Base-by-base conservation (phyloP, 805 yeast genomes). In the Candida maesae region DNA sequence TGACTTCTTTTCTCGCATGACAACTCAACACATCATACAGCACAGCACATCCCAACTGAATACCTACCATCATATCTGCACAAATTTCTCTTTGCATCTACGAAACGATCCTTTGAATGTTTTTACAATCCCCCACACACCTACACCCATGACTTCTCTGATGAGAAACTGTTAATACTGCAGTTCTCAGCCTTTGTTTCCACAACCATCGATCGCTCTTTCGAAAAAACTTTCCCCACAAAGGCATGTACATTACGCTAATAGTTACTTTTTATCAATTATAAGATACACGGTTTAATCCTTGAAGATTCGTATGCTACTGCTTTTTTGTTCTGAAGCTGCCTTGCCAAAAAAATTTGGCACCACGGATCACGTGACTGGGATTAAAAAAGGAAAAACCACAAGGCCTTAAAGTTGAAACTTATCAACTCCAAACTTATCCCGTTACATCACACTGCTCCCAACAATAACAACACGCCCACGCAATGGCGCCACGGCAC, bases 31-130 rank as follows among this genome's bases (percentile, higher is more conserved):
- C 24, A 10, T n/a, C 33, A 11, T 24, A 33, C 23, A 16, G 18
- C 35, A 33, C 38, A 18, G n/a, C n/a, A 26, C 29, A 7, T 26
- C 24, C 7, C 10, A 21, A 7, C 24, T 21, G 7, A 10, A 8
- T 21, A 7, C 7, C 24, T 21, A n/a, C n/a, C n/a, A n/a, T n/a
- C n/a, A n/a, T n/a, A n/a, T n/a, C n/a, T 21, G 24, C 33, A n/a
- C 20, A n/a, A 15, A 21, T 31, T 24, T 39, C 24, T 33, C 41
- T 27, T 38, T 38, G 24, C 20, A 14, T 26, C 36, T 29, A 35
- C 27, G 19, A 31, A 28, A 39, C 27, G 39, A 40, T 36, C 42
- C 10, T 27, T 35, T 42, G 42, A 36, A 38, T 42, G 42, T 42
- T 42, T 38, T 38, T 38, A 9, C n/a, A n/a, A n/a, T n/a, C n/a